phyloP scores from a whole-genome alignment of 345 rosid species.

The Nasturtium officinale region DNA sequence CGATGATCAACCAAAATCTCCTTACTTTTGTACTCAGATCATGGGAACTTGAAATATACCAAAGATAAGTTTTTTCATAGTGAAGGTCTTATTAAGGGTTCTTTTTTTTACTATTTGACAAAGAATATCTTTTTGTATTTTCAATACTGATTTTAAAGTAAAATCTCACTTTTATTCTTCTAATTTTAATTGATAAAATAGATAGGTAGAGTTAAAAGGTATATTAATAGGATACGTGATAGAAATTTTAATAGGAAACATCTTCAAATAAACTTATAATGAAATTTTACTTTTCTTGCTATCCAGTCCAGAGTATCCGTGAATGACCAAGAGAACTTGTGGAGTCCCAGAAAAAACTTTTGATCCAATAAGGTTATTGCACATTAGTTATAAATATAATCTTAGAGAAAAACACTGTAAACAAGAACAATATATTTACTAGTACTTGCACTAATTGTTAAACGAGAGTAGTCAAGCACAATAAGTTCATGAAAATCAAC shows the following conservation, averaged over 20 bases:
- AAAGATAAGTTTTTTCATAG: slow-evolving; percentile 23
- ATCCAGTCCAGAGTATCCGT: not conserved
- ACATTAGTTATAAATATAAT: no score
- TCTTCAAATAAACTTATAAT: not conserved
- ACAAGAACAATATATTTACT: not conserved
- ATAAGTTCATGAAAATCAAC: slow-evolving; percentile 7
- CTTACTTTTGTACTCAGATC: slow-evolving; percentile 17
- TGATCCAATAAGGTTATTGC: not conserved
- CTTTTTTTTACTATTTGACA: not conserved
- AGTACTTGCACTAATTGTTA: not conserved
- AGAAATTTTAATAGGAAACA: not conserved
- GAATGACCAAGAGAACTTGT: not conserved
- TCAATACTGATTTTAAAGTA: no score
- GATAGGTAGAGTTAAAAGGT: not conserved
- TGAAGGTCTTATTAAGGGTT: not conserved
- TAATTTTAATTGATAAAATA: not conserved
- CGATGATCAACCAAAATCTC: slow-evolving; percentile 34
- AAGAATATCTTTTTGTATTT: not conserved
- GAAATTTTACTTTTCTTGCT: not conserved
- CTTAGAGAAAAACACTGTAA: not conserved
- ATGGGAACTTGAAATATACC: slow-evolving; percentile 57
- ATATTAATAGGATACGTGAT: not conserved
- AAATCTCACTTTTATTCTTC: not conserved
- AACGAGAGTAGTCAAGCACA: slow-evolving; percentile 10
- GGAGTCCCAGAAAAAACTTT: not conserved